phyloP scores from a whole-genome alignment of 2,329 filamentous ascomycete genomes.

The Trichophyton equinum region DNA sequence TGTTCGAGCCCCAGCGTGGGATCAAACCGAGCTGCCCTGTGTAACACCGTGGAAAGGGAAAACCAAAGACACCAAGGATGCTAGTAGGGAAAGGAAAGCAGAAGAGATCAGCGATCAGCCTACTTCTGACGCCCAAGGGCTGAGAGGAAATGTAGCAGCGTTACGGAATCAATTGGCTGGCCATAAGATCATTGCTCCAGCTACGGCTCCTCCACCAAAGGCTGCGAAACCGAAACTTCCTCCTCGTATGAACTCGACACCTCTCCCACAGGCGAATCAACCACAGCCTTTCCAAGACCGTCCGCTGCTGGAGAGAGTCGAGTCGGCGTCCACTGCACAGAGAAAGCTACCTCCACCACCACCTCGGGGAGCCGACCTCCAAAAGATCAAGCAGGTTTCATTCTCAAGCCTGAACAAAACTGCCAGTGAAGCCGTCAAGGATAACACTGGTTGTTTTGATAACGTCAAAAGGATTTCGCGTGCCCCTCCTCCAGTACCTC shows the following conservation, averaged over 20 bases:
- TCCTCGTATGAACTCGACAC: background rate
- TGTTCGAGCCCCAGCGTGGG: slow-evolving; percentile 45
- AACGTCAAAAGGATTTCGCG: background rate
- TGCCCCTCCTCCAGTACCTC: slow-evolving; percentile 8
- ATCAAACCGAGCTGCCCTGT: slow-evolving; percentile 42
- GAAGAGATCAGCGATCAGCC: background rate
- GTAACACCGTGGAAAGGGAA: slow-evolving; percentile 38
- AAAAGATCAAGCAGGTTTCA: slow-evolving; percentile 33
- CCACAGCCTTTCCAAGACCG: background rate
- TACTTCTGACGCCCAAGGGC: background rate
- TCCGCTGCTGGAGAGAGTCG: background rate
- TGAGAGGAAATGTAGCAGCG: background rate
- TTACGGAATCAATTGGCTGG: slow-evolving; percentile 1
- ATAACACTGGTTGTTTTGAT: slow-evolving; percentile 6
- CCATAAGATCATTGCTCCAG: background rate
- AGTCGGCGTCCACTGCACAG: background rate
- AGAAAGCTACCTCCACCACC: slow-evolving; percentile 4
- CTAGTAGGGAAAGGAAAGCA: slow-evolving; percentile 14
- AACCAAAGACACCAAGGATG: slow-evolving; percentile 15
- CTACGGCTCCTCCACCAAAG: background rate
- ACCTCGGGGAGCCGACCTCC: slow-evolving; percentile 3
- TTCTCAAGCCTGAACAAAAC: slow-evolving; percentile 24
- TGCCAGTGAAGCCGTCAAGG: slow-evolving; percentile 10
- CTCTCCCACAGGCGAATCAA: background rate
- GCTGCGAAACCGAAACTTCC: slow-evolving; percentile 1